A percentile compares a stretch with the other conserved stretches of the same genome.
Conservation (phyloP, 495 filamentous ascomycete species). For the Aspergillus affinis region DNA sequence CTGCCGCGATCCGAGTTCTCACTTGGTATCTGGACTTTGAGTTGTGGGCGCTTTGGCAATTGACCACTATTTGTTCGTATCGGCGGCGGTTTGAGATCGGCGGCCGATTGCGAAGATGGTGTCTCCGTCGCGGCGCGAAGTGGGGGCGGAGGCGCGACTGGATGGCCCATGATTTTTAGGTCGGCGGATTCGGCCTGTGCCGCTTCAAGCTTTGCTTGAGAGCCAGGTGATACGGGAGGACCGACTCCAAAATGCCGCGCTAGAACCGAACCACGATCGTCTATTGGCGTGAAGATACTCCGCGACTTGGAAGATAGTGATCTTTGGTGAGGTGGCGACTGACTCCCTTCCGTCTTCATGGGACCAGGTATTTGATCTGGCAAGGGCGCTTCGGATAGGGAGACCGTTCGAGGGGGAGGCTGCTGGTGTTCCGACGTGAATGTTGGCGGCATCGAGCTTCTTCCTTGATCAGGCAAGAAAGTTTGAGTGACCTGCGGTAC, state of each 20-base stretch:
- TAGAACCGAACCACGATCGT: conserved; percentile 85
- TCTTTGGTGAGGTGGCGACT: conserved; percentile 59
- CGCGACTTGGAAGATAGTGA: conserved; percentile 77
- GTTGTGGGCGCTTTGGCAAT: conserved; percentile 68
- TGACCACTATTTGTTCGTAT: conserved; percentile 70
- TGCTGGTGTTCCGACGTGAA: conserved; percentile 40
- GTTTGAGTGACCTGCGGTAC: conserved; percentile 62
- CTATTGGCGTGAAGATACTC: conserved; percentile 96
- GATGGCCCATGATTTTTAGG: conserved; percentile 36
- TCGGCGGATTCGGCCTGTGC: conserved; percentile 49
- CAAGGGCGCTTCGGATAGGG: conserved; percentile 35
- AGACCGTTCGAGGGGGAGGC: conserved; percentile 42
- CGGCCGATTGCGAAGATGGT: conserved; percentile 46
- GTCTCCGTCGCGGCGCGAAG: conserved; percentile 50
- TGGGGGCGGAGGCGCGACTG: conserved; percentile 39
- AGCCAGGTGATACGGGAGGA: conserved; percentile 43
- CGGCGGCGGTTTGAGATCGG: conserved; percentile 71
- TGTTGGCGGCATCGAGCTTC: conserved; percentile 52
- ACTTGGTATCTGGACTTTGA: conserved; percentile 93
- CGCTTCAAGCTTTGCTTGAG: conserved; percentile 35
- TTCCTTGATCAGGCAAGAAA: conserved; percentile 67
- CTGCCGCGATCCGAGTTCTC: conserved; percentile 83
- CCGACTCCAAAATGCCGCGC: conserved; percentile 76
- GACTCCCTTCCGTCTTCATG: conserved; percentile 44
- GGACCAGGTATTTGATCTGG: conserved; percentile 40